Evolutionary conservation across 768 basidiomycete genomes (phyloP).

Genomic region (Collybia mongolica): DNA sequence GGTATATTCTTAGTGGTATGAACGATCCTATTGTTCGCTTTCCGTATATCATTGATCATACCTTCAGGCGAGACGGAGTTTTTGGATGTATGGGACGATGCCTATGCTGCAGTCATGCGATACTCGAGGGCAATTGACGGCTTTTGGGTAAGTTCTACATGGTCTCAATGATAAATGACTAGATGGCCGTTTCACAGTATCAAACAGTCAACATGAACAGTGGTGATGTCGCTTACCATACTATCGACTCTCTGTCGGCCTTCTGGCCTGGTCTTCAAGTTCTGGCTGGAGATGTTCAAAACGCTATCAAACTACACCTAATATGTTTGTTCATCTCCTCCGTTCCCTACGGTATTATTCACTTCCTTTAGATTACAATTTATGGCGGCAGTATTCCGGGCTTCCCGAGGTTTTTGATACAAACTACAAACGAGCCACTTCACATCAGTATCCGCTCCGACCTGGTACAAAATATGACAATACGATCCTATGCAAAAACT

Average conservation of each 20-base stretch:
- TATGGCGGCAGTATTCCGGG: slow-evolving; percentile 86
- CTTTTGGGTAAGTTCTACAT: slow-evolving; percentile 64
- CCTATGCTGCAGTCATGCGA: slow-evolving; percentile 83
- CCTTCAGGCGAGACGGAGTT: slow-evolving; percentile 71
- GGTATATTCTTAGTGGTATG: slow-evolving; percentile 83
- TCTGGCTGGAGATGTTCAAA: slow-evolving; percentile 80
- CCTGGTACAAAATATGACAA: slow-evolving; percentile 45
- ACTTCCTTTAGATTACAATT: slow-evolving; percentile 71
- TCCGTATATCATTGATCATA: neutral
- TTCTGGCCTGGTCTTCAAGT: slow-evolving; percentile 98
- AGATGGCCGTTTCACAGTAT: slow-evolving; percentile 52
- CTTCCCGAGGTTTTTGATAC: slow-evolving; percentile 94
- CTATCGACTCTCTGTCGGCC: slow-evolving; percentile 93
- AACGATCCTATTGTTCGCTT: neutral
- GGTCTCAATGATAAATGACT: neutral
- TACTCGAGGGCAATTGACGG: slow-evolving; percentile 82
- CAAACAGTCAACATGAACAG: slow-evolving; percentile 78
- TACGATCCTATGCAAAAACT: neutral
- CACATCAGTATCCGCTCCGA: slow-evolving; percentile 76
- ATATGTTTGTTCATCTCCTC: slow-evolving; percentile 54
- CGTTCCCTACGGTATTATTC: neutral
- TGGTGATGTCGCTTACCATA: slow-evolving; percentile 71
- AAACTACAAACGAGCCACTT: slow-evolving; percentile 66
- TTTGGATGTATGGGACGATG: slow-evolving; percentile 81
- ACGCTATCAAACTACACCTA: slow-evolving; percentile 90